phyloP scores from a whole-genome alignment of 805 yeast species.

The Ogataea nakhonphanomensis region DNA sequence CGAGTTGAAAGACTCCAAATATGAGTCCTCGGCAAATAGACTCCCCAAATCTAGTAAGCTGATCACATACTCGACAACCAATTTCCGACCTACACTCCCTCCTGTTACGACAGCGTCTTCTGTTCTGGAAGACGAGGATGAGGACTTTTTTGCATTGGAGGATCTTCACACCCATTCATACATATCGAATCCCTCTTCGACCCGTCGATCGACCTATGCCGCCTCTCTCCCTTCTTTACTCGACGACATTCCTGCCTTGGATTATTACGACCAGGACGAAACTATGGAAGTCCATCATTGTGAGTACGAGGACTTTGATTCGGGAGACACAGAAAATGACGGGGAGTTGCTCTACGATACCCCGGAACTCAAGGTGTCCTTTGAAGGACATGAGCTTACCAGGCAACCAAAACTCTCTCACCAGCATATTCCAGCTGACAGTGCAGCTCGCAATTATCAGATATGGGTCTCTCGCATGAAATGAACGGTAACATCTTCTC shows the following conservation, averaged over 20 bases:
- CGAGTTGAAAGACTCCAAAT: conserved; percentile 17
- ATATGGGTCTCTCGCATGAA: conserved; percentile 16
- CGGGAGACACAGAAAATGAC: conserved; percentile 1
- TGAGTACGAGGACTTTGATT: conserved; percentile 10
- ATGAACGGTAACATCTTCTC: conserved; percentile 7
- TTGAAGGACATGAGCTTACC: conserved; percentile 18
- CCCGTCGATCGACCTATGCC: conserved; percentile 17
- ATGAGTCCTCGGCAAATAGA: conserved; percentile 1
- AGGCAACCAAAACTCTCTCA: conserved; percentile 8
- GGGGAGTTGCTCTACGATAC: conserved; percentile 18
- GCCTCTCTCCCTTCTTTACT: conserved; percentile 24
- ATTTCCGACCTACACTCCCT: background rate
- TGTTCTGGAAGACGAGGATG: conserved; percentile 11
- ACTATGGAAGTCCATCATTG: conserved; percentile 15
- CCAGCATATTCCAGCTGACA: conserved; percentile 4
- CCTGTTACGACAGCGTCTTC: too few species aligned
- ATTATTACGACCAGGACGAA: conserved; percentile 13
- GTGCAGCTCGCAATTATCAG: conserved; percentile 16
- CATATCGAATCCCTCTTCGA: conserved; percentile 3
- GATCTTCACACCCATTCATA: conserved; percentile 22
- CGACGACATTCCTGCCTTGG: conserved; percentile 17
- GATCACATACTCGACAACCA: conserved; percentile 20
- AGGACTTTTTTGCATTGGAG: conserved; percentile 22
- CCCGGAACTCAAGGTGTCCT: conserved; percentile 6
- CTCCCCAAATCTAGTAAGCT: conserved; percentile 12